Evolutionary conservation across 495 filamentous ascomycete genomes (phyloP).

Genomic region (Evernia prunastri): DNA sequence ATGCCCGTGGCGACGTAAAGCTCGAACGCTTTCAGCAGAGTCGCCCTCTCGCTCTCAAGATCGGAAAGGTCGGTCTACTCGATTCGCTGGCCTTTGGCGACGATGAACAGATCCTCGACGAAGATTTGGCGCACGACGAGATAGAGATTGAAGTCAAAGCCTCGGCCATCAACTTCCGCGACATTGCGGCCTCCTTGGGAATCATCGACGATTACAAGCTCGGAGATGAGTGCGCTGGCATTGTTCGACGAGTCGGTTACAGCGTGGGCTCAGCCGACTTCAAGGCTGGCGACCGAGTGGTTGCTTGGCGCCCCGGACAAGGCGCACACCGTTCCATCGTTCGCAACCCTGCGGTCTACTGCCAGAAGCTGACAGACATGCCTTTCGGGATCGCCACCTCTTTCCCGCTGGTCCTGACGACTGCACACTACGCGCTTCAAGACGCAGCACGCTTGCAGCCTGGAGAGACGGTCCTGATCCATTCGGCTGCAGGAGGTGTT

Average conservation of each 20-base stretch:
- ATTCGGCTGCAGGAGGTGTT: constrained; percentile 38
- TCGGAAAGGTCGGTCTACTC: constrained; percentile 24
- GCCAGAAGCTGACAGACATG: constrained; percentile 24
- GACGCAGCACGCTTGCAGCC: constrained; percentile 30
- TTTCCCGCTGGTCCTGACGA: constrained; percentile 33
- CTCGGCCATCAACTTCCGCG: constrained; percentile 32
- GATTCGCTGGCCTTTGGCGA: constrained; percentile 26
- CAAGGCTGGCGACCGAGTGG: constrained; percentile 24
- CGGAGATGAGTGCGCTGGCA: constrained; percentile 29
- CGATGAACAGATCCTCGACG: constrained; percentile 25
- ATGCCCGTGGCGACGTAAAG: constrained; percentile 13
- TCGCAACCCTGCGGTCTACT: constrained; percentile 25
- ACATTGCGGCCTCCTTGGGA: constrained; percentile 31
- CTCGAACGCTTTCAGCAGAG: constrained; percentile 20
- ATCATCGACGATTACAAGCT: constrained; percentile 29
- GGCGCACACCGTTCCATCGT: constrained; percentile 28
- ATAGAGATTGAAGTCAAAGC: constrained; percentile 31
- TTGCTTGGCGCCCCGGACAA: constrained; percentile 26
- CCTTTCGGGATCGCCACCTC: constrained; percentile 28
- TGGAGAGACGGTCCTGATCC: constrained; percentile 39
- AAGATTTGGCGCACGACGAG: constrained; percentile 28
- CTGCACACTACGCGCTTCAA: constrained; percentile 33
- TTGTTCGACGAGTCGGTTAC: constrained; percentile 23
- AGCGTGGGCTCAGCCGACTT: constrained; percentile 19
- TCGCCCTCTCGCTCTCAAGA: constrained; percentile 24